A percentile compares a stretch with the other conserved stretches of the same genome.
Evolutionary conservation across 331 rosid genomes (phyloP).

Genomic region (Stylosanthes scabra): DNA sequence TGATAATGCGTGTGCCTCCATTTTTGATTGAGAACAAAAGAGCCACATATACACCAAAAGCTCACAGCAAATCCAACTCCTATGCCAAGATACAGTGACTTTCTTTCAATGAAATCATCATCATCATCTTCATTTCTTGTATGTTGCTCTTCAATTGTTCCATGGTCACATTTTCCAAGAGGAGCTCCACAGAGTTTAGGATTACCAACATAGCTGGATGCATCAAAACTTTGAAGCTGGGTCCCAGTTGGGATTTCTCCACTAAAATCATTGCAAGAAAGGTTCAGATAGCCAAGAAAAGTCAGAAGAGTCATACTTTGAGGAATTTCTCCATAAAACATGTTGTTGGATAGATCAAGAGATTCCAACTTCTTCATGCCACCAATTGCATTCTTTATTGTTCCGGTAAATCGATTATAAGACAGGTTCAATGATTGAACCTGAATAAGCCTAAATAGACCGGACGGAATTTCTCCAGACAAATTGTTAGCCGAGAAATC

Average conservation of each 20-base stretch:
- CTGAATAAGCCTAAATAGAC: not conserved
- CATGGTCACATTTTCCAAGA: conserved; percentile 6
- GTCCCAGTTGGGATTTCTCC: conserved; percentile 43
- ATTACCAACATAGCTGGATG: conserved; percentile 6
- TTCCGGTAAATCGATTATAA: conserved; percentile 1
- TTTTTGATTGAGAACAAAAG: not conserved
- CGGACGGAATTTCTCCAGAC: conserved; percentile 30
- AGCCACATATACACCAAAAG: conserved; percentile 23
- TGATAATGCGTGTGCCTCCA: conserved; percentile 17
- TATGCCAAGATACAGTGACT: conserved; percentile 30
- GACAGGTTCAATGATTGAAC: conserved; percentile 31
- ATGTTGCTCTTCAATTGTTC: too few relatives aligned
- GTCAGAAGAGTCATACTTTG: not conserved
- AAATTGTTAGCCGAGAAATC: not conserved
- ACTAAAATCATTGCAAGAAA: conserved; percentile 19
- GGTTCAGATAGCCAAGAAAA: not conserved
- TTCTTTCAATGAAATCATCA: not conserved
- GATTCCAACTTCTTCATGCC: too few relatives aligned
- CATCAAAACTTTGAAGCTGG: conserved; percentile 36
- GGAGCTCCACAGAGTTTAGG: conserved; percentile 36
- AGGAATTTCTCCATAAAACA: too few relatives aligned
- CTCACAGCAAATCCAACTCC: conserved; percentile 12
- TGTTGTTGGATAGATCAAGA: too few relatives aligned
- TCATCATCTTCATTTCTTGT: not conserved
- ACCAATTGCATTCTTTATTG: not conserved